Percentiles rank a stretch among this genome's conserved stretches.
These are phyloP conservation scores for Mangifera indica DNA, from an alignment of 345 rosid genomes.

Conservation along the genomic window DNA sequence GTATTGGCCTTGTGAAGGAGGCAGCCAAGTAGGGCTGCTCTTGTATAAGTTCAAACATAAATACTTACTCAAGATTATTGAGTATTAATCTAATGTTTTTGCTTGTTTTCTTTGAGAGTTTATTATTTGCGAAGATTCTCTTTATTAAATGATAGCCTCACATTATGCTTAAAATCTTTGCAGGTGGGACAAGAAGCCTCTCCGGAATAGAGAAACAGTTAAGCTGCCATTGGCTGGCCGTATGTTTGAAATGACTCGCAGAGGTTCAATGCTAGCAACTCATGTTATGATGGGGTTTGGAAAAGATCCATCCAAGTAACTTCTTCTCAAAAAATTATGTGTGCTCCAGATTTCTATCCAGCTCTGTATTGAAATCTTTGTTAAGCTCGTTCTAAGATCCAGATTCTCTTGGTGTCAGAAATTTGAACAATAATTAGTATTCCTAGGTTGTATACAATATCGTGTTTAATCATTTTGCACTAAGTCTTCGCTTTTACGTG, in stretches of 20 bases:
- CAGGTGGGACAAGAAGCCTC: slow-evolving; percentile 95
- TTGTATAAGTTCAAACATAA: too few relatives aligned
- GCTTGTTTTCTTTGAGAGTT: neutral
- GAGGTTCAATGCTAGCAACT: slow-evolving; percentile 82
- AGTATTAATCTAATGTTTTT: too few relatives aligned
- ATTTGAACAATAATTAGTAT: neutral
- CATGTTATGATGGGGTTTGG: slow-evolving; percentile 95
- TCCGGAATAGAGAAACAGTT: slow-evolving; percentile 60
- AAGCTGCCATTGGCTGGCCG: slow-evolving; percentile 56
- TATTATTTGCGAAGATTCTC: too few relatives aligned
- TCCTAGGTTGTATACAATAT: neutral
- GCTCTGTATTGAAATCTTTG: neutral
- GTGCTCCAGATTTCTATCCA: neutral
- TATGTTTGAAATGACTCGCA: slow-evolving; percentile 52
- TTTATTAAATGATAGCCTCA: neutral
- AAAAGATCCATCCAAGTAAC: slow-evolving; percentile 55
- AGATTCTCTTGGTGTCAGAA: neutral
- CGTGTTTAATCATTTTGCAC: neutral
- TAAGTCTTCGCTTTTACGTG: neutral
- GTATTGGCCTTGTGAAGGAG: neutral
- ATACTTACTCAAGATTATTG: neutral
- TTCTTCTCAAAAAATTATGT: neutral
- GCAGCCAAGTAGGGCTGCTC: neutral
- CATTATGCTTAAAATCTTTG: slow-evolving; percentile 3
- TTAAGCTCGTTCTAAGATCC: neutral